These are phyloP conservation scores for Citrus mangshanensis DNA, from an alignment of 345 rosid species.

Conservation along the genomic window DNA sequence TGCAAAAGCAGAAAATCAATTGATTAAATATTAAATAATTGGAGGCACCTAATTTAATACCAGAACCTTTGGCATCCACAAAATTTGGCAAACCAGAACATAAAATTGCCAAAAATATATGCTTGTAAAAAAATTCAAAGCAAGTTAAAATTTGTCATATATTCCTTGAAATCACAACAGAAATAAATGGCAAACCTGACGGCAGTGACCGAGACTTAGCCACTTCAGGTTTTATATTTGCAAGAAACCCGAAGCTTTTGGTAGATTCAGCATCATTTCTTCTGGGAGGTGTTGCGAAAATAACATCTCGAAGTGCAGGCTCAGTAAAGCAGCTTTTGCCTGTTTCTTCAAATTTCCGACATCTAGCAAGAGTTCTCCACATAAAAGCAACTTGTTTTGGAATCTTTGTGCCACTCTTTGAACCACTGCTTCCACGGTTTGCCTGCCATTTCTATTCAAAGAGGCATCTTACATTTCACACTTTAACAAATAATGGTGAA, in stretches of 20 bases:
- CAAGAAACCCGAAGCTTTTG: not conserved
- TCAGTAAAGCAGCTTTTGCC: slow-evolving; percentile 58
- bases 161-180: not conserved
- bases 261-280: slow-evolving; percentile 19
- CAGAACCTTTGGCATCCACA: not conserved
- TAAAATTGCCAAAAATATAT: not conserved
- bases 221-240: slow-evolving; percentile 17
- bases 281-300: slow-evolving; percentile 30
- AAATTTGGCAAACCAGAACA: not conserved
- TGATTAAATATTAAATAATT: not conserved
- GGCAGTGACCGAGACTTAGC: slow-evolving; percentile 7
- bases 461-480: slow-evolving; percentile 5
- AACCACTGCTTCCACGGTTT: slow-evolving; percentile 40
- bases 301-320: slow-evolving; percentile 43
- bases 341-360: slow-evolving; percentile 47
- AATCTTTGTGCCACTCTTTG: slow-evolving; percentile 43
- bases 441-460: slow-evolving; percentile 38
- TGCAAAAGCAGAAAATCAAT: slow-evolving; percentile 12
- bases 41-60: not conserved
- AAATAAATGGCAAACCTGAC: slow-evolving; percentile 31
- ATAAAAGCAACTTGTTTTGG: slow-evolving; percentile 52
- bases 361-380: slow-evolving; percentile 54
- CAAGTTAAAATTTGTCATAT: not conserved
- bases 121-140: not conserved
- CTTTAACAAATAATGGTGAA: not conserved